Evolutionary conservation across 306 rosid species (phyloP), one percentile per base, ranked within the genome.

Genomic region (Quercus aquifolioides): DNA sequence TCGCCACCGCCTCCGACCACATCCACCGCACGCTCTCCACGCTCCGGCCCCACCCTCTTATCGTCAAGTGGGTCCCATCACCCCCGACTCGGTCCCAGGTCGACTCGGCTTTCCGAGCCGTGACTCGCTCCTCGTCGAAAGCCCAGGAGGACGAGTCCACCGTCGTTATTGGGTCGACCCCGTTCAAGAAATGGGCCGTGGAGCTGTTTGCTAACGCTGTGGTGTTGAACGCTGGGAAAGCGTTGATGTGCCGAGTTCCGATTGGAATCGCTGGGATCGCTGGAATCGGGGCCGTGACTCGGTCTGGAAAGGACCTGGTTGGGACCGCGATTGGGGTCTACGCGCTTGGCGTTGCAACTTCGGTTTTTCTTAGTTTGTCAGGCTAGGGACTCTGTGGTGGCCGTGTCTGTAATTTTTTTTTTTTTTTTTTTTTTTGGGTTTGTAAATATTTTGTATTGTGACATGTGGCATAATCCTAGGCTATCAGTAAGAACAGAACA

Each of bases 121-220:
- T 89, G 65, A 46, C 60, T 71, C 78, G 28, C 59, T 49, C 54
- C 0, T 49, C 54, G 54, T 11, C 54, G 54, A 41, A 41, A 41
- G 54, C 54, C 54, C 54, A 49, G 17, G 54, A 49, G 54, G 5
- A 49, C 54, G 17, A 49, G 54, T 13, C 54, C 46, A 41, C 3
- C 54, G 1, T 11, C 17, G 54, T 49, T 3, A 79, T 94, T 5
- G 90, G 78, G 11, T 71, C 68, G 52, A 28, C 72, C 38, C 82
- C 68, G 21, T 94, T 92, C 84, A 90, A 82, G 79, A 80, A 60
- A 1, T 94, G 98, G 98, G 96, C 97, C 19, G n/a, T 76, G 26
- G 84, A 69, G 58, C 90, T 94, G 0, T 94, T 84, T 75, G 78
- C 89, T 5, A 84, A 82, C 3, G 96, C 91, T 3, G 87, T 90